These are phyloP conservation scores for Crithidia fasciculata DNA, from an alignment of 208 protist genomes.

Conservation along the genomic window DNA sequence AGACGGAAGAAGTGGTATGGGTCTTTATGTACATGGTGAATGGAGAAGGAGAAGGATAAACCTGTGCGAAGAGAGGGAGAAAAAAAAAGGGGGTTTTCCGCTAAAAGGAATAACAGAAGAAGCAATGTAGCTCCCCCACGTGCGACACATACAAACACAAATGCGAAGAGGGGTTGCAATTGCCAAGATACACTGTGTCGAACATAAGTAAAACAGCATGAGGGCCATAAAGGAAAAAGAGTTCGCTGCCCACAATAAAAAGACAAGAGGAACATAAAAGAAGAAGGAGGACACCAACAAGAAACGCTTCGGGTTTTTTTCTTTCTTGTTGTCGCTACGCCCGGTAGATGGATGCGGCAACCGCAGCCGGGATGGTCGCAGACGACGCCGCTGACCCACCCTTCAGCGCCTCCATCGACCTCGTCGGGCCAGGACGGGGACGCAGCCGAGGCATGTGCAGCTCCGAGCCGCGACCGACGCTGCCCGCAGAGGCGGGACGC, in stretches of 20 bases:
- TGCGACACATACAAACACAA: too few species aligned
- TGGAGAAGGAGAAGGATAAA: too few species aligned
- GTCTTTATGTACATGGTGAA: too few species aligned
- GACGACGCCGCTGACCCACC: not conserved
- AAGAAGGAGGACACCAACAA: not conserved
- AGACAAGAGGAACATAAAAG: not conserved
- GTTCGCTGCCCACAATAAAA: not conserved
- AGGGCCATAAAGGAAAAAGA: too few species aligned
- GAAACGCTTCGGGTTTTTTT: not conserved
- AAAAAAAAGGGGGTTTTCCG: too few species aligned
- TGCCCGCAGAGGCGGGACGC: not conserved
- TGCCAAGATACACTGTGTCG: too few species aligned
- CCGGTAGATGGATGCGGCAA: slow-evolving; percentile 6
- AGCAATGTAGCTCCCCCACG: too few species aligned
- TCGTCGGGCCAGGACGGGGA: not conserved
- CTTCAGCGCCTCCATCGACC: not conserved
- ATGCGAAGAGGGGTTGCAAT: too few species aligned
- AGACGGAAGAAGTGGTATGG: too few species aligned
- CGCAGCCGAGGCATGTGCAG: slow-evolving; percentile 10
- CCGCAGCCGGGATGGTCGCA: not conserved
- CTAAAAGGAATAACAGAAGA: too few species aligned
- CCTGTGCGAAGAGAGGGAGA: too few species aligned
- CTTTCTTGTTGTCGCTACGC: not conserved
- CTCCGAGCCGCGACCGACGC: not conserved
- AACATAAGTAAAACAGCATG: too few species aligned